Percentiles rank a stretch among this genome's conserved stretches.
Conservation (phyloP, 257 asterid species). For the Solanum chilense region DNA sequence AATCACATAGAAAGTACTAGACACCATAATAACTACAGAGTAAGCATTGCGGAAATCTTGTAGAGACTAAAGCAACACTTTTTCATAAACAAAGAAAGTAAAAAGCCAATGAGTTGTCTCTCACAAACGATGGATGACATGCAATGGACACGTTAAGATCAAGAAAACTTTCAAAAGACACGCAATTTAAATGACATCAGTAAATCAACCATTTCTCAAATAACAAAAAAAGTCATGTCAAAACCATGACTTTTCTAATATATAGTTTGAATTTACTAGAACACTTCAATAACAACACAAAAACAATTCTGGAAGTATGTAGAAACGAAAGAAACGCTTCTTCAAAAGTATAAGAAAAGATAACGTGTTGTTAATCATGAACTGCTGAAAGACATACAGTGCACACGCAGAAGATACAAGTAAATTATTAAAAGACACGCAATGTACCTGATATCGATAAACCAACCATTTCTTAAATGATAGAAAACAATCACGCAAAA, state of each 20-base stretch:
- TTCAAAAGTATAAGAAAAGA: too few relatives aligned
- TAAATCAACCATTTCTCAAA: too few relatives aligned
- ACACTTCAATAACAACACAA: not conserved
- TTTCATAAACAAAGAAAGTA: not conserved
- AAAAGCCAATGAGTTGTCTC: not conserved
- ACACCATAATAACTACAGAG: not conserved
- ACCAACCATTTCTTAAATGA: not conserved
- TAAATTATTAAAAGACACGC: not conserved
- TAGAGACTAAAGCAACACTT: not conserved
- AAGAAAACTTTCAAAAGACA: not conserved
- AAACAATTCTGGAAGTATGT: not conserved
- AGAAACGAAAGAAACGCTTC: not conserved
- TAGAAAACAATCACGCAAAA: not conserved
- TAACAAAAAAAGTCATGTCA: not conserved
- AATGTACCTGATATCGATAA: not conserved
- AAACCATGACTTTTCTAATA: not conserved
- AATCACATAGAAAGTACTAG: not conserved
- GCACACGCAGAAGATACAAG: not conserved
- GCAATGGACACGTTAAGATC: not conserved
- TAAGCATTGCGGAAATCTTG: not conserved
- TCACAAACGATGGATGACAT: not conserved
- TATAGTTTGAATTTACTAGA: too few relatives aligned
- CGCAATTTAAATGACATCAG: not conserved
- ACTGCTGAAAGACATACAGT: not conserved
- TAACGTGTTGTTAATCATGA: not conserved